Evolutionary conservation across 768 basidiomycete species (phyloP).

Genomic region (Suillus bovinus): DNA sequence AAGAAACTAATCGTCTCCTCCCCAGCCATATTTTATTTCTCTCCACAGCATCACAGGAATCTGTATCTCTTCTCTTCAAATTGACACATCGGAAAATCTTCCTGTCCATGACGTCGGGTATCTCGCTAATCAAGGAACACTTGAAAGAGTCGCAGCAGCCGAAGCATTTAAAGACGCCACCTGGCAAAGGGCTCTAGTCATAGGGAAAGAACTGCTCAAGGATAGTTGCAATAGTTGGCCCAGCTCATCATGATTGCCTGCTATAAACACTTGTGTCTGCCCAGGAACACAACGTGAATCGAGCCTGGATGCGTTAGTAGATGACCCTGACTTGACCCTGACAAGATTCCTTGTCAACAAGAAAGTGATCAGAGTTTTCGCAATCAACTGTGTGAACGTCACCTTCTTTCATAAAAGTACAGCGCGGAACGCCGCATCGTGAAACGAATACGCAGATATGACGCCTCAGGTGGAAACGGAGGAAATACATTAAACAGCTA

Average conservation of each 20-base stretch:
- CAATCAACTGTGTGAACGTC: not conserved
- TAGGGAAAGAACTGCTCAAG: too few relatives aligned
- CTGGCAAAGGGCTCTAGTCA: too few relatives aligned
- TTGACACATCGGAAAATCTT: too few relatives aligned
- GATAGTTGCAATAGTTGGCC: not conserved
- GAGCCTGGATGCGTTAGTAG: not conserved
- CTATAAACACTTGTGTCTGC: not conserved
- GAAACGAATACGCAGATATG: not conserved
- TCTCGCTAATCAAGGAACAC: too few relatives aligned
- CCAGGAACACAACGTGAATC: not conserved
- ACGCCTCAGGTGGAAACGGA: not conserved
- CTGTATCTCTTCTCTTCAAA: too few relatives aligned
- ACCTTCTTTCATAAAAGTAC: not conserved
- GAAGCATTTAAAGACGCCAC: too few relatives aligned
- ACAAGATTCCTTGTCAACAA: not conserved
- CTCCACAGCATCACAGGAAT: too few relatives aligned
- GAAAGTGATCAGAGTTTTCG: not conserved
- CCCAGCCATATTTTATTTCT: too few relatives aligned
- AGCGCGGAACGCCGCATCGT: not conserved
- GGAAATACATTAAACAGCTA: not conserved
- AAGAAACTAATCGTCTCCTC: too few relatives aligned
- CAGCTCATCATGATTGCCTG: not conserved
- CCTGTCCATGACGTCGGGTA: too few relatives aligned
- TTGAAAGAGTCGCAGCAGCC: too few relatives aligned
- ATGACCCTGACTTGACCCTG: not conserved